Conservation (phyloP, 2,329 filamentous ascomycete species). For the Furcasterigmium sp. region DNA sequence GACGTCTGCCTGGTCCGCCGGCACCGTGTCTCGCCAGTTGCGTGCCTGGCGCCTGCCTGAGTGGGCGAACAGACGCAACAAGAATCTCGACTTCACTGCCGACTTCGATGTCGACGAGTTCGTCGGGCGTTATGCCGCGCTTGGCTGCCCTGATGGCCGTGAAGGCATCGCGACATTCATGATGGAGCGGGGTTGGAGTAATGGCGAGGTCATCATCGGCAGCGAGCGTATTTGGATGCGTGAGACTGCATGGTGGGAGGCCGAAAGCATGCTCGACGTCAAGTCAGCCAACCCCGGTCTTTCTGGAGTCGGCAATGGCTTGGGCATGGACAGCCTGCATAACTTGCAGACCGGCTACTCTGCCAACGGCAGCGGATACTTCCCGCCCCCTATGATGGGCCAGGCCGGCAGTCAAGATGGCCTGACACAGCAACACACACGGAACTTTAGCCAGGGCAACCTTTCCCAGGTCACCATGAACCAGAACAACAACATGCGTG, state of each 20-base stretch:
- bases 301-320: conserved; percentile 22
- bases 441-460: conserved; percentile 51
- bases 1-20: conserved; percentile 88
- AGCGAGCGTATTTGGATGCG: conserved; percentile 93
- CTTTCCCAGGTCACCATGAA: conserved; percentile 47
- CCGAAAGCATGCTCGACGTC: conserved; percentile 90
- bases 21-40: conserved; percentile 85
- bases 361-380: conserved; percentile 63
- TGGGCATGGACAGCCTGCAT: conserved; percentile 38
- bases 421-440: conserved; percentile 50
- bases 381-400: conserved; percentile 56
- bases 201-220: conserved; percentile 89
- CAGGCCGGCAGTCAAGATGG: conserved; percentile 68
- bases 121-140: conserved; percentile 68
- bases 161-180: conserved; percentile 95
- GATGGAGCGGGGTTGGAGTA: conserved; percentile 94
- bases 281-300: conserved; percentile 55
- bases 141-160: conserved; percentile 84
- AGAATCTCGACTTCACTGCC: conserved; percentile 88
- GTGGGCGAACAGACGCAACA: conserved; percentile 92
- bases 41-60: conserved; percentile 91
- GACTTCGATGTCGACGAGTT: conserved; percentile 97
- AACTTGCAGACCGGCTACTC: conserved; percentile 72
- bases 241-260: conserved; percentile 95
- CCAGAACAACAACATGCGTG: conserved; percentile 31